Evolutionary conservation across 805 yeast genomes (phyloP).

Genomic region (Nakazawaea peltata): DNA sequence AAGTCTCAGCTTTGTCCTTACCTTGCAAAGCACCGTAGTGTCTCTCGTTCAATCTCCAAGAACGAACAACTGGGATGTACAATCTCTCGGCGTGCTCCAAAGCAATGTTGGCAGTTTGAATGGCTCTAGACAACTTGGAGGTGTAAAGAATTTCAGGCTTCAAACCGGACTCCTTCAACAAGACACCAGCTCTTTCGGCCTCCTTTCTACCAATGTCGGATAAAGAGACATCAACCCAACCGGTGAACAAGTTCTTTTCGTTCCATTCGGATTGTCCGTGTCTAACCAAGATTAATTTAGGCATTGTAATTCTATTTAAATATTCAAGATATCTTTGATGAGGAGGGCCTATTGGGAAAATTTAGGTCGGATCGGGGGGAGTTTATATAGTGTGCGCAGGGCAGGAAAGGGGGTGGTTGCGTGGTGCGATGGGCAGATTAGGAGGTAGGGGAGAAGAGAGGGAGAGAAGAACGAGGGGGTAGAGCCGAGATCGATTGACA

Average conservation of each 20-base stretch:
- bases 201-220: slow-evolving; percentile 81
- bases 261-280: slow-evolving; percentile 99
- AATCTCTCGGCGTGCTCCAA: slow-evolving; percentile 81
- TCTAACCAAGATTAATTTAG: slow-evolving; percentile 83
- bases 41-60: slow-evolving; percentile 98
- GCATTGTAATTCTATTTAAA: slow-evolving; percentile 18
- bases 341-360: too few species aligned
- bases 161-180: slow-evolving; percentile 79
- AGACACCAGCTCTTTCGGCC: slow-evolving; percentile 90
- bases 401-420: too few species aligned
- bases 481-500: too few species aligned
- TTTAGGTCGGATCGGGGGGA: too few species aligned
- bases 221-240: slow-evolving; percentile 94
- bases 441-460: too few species aligned
- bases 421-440: too few species aligned
- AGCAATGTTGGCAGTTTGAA: slow-evolving; percentile 95
- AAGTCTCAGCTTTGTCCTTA: slow-evolving; percentile 92
- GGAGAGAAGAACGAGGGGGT: too few species aligned
- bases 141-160: slow-evolving; percentile 87
- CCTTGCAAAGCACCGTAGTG: slow-evolving; percentile 99
- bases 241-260: slow-evolving; percentile 95
- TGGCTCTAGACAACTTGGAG: slow-evolving; percentile 87
- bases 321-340: too few species aligned
- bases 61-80: slow-evolving; percentile 86
- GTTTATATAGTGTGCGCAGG: too few species aligned